Percentiles rank a stretch among this genome's conserved stretches.
phyloP scores from a whole-genome alignment of 805 yeast genomes.

The Diddensiella caesifluorescens region DNA sequence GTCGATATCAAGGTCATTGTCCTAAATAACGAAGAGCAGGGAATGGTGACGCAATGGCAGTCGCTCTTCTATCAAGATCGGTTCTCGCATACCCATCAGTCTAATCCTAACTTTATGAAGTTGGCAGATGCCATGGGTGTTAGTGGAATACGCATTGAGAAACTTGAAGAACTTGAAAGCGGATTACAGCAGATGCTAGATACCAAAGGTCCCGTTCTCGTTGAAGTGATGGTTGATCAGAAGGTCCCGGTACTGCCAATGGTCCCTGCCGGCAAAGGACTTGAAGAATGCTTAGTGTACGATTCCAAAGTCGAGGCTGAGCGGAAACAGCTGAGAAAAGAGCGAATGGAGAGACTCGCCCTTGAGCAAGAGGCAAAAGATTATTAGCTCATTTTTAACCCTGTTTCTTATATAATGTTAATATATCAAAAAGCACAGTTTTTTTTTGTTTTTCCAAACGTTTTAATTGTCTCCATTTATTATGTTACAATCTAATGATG shows the following conservation, averaged over 20 bases:
- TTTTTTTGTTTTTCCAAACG: no score
- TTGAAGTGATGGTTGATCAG: conserved; percentile 85
- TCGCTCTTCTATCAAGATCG: conserved; percentile 94
- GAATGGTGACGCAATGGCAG: conserved; percentile 99
- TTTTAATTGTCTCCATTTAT: no score
- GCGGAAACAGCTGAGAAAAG: conserved; percentile 29
- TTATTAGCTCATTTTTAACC: no score
- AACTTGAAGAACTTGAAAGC: conserved; percentile 58
- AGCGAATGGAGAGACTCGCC: conserved; percentile 29
- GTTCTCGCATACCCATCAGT: conserved; percentile 96
- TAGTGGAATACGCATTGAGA: conserved; percentile 68
- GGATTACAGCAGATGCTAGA: conserved; percentile 66
- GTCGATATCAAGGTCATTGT: conserved; percentile 88
- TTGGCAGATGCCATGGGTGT: conserved; percentile 93
- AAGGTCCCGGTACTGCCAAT: conserved; percentile 96
- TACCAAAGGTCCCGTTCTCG: conserved; percentile 74
- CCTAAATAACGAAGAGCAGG: conserved; percentile 96
- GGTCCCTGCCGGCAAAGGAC: conserved; percentile 95
- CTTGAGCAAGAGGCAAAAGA: conserved; percentile 1
- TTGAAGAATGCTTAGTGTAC: conserved; percentile 85
- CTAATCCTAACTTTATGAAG: conserved; percentile 88
- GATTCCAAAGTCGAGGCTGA: conserved; percentile 54
- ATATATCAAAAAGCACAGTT: no score
- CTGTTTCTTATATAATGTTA: no score
- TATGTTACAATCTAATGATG: conserved; percentile 32